Base-by-base conservation (phyloP, 2,329 filamentous ascomycete species). In the Diaporthe ampelina region DNA sequence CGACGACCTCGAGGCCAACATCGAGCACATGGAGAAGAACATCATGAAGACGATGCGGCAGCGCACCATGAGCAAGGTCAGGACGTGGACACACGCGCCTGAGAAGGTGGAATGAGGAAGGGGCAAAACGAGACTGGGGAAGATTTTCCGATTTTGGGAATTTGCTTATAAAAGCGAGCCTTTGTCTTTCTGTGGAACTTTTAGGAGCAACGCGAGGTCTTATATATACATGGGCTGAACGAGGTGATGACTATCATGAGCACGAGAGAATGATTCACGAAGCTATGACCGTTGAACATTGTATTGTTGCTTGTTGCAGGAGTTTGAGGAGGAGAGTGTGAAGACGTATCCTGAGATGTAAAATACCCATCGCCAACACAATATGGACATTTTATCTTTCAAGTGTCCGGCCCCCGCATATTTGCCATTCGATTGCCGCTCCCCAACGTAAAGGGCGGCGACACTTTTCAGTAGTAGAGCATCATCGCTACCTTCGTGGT, bases 31-130 rank as follows among this genome's bases (percentile, higher is more conserved):
- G 86, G 89, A 91, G 81, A 85, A 82, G 75, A 86, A 90, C 59
- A 90, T 91, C 77, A 87, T 91, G 84, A 85, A 85, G 70, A 84
- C 86, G 69, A 85, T 91, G 83, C 84, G 89, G 32, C 87, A 88
- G 82, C 85, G 87, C 79, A 90, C 89, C 3, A 86, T 91, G 86
- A 88, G 85, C 76, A 90, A 88, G 81, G 85, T 86, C 32, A 83
- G 86, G 69, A 91, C 89, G 10, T 91, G 88, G 86, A 88, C 86
- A 17, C 76, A 78, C 63, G 61, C 63, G 52, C 69, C 75, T 10
- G 73, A 76, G 43, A 76, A 74, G 70, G 75, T 76, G 8, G 74
- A 76, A 10, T 74, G 50, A 21, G 17, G 3, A 40, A 26, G 9
- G 4, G 32, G 32, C 35, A 15, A 37, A 15, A 58, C 7, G 24